These are phyloP conservation scores for Macrocybe gigantea DNA, from an alignment of 768 basidiomycete genomes.

Conservation along the genomic window DNA sequence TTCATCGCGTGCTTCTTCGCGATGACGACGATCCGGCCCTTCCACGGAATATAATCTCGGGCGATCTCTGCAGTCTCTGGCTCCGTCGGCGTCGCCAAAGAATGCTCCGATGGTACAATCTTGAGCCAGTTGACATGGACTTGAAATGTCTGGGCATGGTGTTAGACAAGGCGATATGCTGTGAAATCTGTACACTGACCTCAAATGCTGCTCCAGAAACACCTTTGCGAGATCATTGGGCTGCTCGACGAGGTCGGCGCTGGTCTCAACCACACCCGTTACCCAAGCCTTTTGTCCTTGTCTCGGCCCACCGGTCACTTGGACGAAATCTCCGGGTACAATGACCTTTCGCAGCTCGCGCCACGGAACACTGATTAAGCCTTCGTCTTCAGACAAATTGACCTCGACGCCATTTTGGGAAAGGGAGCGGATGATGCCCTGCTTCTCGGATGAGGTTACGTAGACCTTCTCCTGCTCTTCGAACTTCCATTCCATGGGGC, in stretches of 20 bases:
- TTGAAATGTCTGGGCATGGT: no score
- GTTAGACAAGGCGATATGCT: no score
- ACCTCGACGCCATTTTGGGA: no score
- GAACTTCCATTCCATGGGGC: constrained; percentile 3
- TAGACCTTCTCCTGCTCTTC: background rate
- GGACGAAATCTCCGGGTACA: no score
- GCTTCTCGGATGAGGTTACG: background rate
- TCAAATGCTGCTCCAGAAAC: no score
- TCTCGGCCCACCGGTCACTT: no score
- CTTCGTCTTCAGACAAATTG: background rate
- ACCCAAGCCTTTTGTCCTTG: no score
- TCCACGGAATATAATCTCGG: background rate
- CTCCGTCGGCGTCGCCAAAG: background rate
- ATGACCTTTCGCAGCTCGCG: no score
- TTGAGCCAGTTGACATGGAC: background rate
- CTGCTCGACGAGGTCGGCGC: no score
- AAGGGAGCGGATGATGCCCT: background rate
- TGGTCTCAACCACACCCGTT: no score
- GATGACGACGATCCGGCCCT: background rate
- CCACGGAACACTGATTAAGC: background rate
- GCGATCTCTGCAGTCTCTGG: background rate
- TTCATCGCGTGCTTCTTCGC: background rate
- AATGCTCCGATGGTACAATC: background rate
- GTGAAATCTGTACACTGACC: no score
- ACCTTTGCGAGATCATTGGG: no score